Conservation (phyloP, 1,139 yeast genomes). For the Taphrina sp. region DNA sequence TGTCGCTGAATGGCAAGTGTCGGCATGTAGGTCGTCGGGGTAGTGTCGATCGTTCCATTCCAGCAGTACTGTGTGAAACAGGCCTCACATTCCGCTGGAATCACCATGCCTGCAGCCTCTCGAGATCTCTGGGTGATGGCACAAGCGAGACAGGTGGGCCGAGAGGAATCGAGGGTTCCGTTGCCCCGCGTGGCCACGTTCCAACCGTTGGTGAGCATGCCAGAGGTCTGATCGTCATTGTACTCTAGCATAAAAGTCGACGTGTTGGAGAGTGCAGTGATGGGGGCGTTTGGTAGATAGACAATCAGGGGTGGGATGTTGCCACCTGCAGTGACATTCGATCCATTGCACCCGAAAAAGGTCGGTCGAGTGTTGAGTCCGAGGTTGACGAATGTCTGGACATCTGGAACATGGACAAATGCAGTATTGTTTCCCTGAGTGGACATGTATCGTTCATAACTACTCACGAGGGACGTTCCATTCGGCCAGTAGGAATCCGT, state of each 20-base stretch:
- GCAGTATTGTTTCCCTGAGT: slow-evolving; percentile 56
- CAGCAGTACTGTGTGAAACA: slow-evolving; percentile 83
- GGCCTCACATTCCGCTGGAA: slow-evolving; percentile 68
- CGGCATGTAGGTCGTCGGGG: slow-evolving; percentile 9
- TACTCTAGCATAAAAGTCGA: slow-evolving; percentile 66
- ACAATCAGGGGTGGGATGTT: slow-evolving; percentile 69
- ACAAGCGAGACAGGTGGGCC: slow-evolving; percentile 83
- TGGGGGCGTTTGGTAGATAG: slow-evolving; percentile 75
- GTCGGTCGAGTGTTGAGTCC: slow-evolving; percentile 52
- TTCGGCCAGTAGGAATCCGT: slow-evolving; percentile 55
- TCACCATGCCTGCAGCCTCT: slow-evolving; percentile 60
- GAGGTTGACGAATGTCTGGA: slow-evolving; percentile 54
- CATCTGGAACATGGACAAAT: slow-evolving; percentile 77
- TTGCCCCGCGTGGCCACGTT: slow-evolving; percentile 72
- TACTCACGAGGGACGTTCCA: slow-evolving; percentile 65
- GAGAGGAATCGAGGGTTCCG: slow-evolving; percentile 67
- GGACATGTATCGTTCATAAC: slow-evolving; percentile 60
- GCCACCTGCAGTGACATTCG: slow-evolving; percentile 45
- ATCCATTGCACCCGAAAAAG: slow-evolving; percentile 76
- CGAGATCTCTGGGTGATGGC: slow-evolving; percentile 81
- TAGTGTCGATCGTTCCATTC: slow-evolving; percentile 56
- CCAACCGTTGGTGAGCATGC: slow-evolving; percentile 75
- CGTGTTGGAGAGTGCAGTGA: slow-evolving; percentile 65
- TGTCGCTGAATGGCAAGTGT: background rate
- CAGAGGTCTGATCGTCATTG: slow-evolving; percentile 57